A percentile compares a stretch with the other conserved stretches of the same genome.
phyloP scores from a whole-genome alignment of 2,329 filamentous ascomycete genomes.

The Penicillium sp. region DNA sequence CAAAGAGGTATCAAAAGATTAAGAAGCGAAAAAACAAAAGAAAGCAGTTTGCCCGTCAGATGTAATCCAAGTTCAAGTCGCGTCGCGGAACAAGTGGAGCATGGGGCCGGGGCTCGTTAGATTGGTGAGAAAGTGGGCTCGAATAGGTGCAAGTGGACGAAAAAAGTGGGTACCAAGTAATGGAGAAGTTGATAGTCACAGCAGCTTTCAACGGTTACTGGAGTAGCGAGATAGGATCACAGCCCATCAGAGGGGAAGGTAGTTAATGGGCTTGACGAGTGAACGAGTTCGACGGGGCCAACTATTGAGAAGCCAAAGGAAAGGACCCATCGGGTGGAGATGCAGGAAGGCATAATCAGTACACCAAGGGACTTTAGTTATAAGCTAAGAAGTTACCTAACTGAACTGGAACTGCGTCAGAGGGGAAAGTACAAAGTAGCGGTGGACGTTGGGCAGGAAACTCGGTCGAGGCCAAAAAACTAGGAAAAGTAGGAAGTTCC shows the following conservation, averaged over 20 bases:
- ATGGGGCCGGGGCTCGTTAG: background rate
- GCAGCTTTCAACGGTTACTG: background rate
- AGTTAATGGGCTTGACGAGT: too few relatives aligned
- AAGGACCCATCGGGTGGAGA: conserved; percentile 16
- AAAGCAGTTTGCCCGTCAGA: conserved; percentile 3
- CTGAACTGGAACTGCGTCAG: background rate
- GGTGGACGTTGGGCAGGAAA: conserved; percentile 32
- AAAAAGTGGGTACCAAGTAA: background rate
- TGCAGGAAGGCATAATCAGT: background rate
- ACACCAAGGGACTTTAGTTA: too few relatives aligned
- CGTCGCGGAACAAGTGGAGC: conserved; percentile 4
- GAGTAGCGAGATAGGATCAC: background rate
- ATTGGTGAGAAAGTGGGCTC: background rate
- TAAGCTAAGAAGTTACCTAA: background rate
- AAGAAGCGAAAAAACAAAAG: background rate
- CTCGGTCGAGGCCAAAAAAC: background rate
- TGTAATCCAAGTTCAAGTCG: background rate
- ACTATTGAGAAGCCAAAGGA: background rate
- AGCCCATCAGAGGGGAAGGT: too few relatives aligned
- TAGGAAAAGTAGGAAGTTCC: background rate
- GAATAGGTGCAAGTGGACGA: too few relatives aligned
- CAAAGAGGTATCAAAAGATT: background rate
- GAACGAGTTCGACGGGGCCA: background rate
- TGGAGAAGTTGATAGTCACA: background rate
- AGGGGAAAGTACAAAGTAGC: conserved; percentile 21